phyloP scores from a whole-genome alignment of 257 asterid species.

The Lantana camara region DNA sequence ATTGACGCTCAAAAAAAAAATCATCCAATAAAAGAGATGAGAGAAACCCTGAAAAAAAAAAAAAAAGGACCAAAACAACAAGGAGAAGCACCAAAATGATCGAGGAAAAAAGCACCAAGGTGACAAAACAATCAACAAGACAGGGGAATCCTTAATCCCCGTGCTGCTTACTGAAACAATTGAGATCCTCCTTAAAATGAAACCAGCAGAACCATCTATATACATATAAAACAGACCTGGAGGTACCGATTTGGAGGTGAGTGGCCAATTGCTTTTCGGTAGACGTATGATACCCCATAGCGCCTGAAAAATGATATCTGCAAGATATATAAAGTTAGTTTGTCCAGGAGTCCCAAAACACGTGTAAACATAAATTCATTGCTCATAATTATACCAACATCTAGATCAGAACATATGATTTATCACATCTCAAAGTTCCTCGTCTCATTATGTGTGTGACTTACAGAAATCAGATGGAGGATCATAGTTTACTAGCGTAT shows the following conservation, averaged over 20 bases:
- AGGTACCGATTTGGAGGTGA: slow-evolving; percentile 95
- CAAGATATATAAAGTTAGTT: slow-evolving; percentile 27
- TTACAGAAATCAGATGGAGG: no score
- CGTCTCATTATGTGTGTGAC: no score
- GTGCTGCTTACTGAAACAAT: no score
- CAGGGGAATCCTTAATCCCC: no score
- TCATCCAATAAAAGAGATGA: background rate
- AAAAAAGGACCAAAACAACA: no score
- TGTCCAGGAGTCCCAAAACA: slow-evolving; percentile 2
- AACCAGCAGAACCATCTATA: slow-evolving; percentile 3
- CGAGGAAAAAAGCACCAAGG: no score
- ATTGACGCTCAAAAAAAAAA: no score
- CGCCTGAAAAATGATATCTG: slow-evolving; percentile 87
- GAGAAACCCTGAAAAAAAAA: no score
- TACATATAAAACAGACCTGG: slow-evolving; percentile 60
- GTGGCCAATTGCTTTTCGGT: slow-evolving; percentile 92
- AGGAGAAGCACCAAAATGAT: no score
- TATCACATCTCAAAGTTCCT: slow-evolving; percentile 19
- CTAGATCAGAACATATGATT: background rate
- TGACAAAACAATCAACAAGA: no score
- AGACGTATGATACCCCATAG: slow-evolving; percentile 81
- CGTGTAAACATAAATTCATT: slow-evolving; percentile 12
- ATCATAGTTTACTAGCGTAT: no score
- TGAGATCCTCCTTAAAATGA: slow-evolving; percentile 9
- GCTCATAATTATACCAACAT: background rate